Conservation (phyloP, 2,329 filamentous ascomycete genomes). For the Aspergillus eucalypticola region DNA sequence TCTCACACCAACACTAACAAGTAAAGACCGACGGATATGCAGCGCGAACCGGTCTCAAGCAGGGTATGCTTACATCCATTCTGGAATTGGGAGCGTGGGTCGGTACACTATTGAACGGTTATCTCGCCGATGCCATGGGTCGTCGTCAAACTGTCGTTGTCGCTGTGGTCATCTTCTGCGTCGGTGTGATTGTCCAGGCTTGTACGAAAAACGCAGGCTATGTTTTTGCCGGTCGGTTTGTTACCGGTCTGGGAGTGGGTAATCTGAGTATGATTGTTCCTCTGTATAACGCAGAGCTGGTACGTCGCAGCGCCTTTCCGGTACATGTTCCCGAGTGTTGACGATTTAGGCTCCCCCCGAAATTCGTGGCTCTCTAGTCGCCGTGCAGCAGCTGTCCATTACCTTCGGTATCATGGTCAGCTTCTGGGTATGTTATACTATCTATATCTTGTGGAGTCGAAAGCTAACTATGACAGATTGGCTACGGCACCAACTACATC, state of each 20-base stretch:
- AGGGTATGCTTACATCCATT: conserved; percentile 43
- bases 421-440: conserved; percentile 37
- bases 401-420: conserved; percentile 48
- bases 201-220: conserved; percentile 32
- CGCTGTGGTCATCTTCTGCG: conserved; percentile 37
- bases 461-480: conserved; percentile 25
- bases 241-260: conserved; percentile 47
- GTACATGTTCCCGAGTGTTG: background rate
- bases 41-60: conserved; percentile 25
- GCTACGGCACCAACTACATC: conserved; percentile 60
- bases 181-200: conserved; percentile 43
- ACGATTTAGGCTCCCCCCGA: conserved; percentile 40
- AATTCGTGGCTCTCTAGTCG: conserved; percentile 45
- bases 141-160: conserved; percentile 37
- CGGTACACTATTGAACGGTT: conserved; percentile 40
- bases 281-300: conserved; percentile 41
- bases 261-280: conserved; percentile 45
- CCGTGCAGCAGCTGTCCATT: conserved; percentile 46
- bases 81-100: conserved; percentile 44
- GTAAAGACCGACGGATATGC: conserved; percentile 31
- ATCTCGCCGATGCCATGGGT: conserved; percentile 39
- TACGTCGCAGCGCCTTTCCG: conserved; percentile 6
- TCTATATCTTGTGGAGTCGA: background rate
- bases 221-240: conserved; percentile 43
- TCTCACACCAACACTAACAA: background rate